Percentiles rank a stretch among this genome's conserved stretches.
These are phyloP conservation scores for Conringia planisiliqua DNA, from an alignment of 345 rosid genomes.

Conservation along the genomic window DNA sequence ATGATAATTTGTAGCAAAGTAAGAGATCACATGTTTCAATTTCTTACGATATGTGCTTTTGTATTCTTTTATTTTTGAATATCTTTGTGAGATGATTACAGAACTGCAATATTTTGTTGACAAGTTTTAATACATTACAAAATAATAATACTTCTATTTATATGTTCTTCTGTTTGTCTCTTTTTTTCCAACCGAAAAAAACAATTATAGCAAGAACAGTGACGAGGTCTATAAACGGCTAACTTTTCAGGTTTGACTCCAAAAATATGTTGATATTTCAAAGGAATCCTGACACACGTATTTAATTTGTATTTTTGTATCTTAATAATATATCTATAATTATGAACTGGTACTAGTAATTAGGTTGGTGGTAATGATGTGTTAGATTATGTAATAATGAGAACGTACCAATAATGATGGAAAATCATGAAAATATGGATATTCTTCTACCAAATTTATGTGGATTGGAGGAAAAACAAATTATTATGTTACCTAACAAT, in stretches of 20 bases:
- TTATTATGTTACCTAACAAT: constrained; percentile 19
- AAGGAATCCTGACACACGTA: constrained; percentile 8
- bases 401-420: constrained; percentile 29
- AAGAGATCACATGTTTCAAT: constrained; percentile 15
- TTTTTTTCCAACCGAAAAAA: constrained; percentile 9
- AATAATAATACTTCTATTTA: neutral
- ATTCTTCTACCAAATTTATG: constrained; percentile 15
- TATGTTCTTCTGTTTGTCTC: constrained; percentile 1
- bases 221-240: constrained; percentile 24
- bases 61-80: neutral
- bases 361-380: constrained; percentile 36
- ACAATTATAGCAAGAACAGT: constrained; percentile 18
- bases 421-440: constrained; percentile 1
- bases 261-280: neutral
- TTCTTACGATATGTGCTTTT: neutral
- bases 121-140: neutral
- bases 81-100: neutral
- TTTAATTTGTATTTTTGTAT: neutral
- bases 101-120: neutral
- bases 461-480: neutral
- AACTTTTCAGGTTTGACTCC: constrained; percentile 17
- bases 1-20: constrained; percentile 9
- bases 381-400: constrained; percentile 27
- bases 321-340: neutral
- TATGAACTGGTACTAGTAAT: constrained; percentile 22